Base-by-base conservation (phyloP, 805 yeast genomes). In the Pichia nakasei region DNA sequence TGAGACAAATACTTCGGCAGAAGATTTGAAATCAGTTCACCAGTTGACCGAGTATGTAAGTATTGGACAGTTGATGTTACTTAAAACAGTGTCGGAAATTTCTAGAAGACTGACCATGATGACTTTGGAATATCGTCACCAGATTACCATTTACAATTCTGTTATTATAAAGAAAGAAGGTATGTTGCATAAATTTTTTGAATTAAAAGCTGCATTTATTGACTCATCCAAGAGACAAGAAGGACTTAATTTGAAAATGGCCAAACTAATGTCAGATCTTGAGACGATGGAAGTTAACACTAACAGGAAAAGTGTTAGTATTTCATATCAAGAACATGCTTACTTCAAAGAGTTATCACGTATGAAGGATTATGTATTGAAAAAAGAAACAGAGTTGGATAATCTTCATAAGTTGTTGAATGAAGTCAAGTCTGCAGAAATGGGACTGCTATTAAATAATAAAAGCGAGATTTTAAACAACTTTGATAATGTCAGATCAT, bases 161-260 rank as follows among this genome's bases (percentile, higher is more conserved):
- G 20, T 53, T 11, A 45, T 41, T 11, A 19, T 58, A 20, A 44
- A 49, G 17, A 48, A 51, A 3, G 47, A 50, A 17, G 39, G 50
- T 15, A 17, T 34, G 20, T 12, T 45, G 29, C 35, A 19, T 9
- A 42, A 33, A 4, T 42, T 37, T n/a, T 49, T 47, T 22, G 47
- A 56, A 37, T 32, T 56, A 3, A 49, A 52, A 15, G 42, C 45
- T 68, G 72, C 45, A 69, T 75, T 49, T 45, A 47, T 15, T 22
- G 44, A 11, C 50, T 67, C 34, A 51, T 58, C 11, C 11, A 50
- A 57, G 5, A 67, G 75, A 40, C 63, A 60, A 41, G 33, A 41
- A 2, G 29, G 34, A 11, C 26, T 60, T 37, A 54, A 47, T 8
- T 34, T 40, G 13, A 47, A 49, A 36, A 18, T 55, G 31, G 31